phyloP scores from a whole-genome alignment of 345 rosid species.

The Isatis tinctoria region DNA sequence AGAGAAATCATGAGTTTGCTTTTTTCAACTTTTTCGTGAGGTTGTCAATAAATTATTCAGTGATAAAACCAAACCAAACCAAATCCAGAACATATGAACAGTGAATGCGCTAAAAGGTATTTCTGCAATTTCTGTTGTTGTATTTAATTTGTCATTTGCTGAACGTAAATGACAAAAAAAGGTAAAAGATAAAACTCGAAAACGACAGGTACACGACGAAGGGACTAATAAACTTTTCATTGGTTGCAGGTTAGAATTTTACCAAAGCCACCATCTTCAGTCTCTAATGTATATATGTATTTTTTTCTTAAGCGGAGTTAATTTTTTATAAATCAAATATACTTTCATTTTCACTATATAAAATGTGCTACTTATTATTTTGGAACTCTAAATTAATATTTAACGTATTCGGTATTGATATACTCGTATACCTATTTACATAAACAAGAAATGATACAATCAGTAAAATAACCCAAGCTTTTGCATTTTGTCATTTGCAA shows the following conservation, averaged over 20 bases:
- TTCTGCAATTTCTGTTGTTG: not conserved
- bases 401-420: too few relatives aligned
- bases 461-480: too few relatives aligned
- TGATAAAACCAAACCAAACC: conserved; percentile 10
- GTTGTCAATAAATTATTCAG: conserved; percentile 16
- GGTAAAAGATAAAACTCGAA: not conserved
- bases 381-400: too few relatives aligned
- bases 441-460: too few relatives aligned
- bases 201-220: conserved; percentile 16
- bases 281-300: not conserved
- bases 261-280: too few relatives aligned
- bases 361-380: too few relatives aligned
- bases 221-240: not conserved
- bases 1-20: conserved; percentile 16
- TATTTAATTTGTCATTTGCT: not conserved
- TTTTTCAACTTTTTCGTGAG: conserved; percentile 21
- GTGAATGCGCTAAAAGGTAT: conserved; percentile 1
- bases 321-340: too few relatives aligned
- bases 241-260: too few relatives aligned
- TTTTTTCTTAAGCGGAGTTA: too few relatives aligned
- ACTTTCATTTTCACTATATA: too few relatives aligned
- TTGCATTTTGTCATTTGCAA: too few relatives aligned
- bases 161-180: not conserved
- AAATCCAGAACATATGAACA: not conserved
- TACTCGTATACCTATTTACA: too few relatives aligned